Evolutionary conservation across 1,284 basidiomycete genomes (phyloP).

Genomic region (Exobasidium cylindrosporum): DNA sequence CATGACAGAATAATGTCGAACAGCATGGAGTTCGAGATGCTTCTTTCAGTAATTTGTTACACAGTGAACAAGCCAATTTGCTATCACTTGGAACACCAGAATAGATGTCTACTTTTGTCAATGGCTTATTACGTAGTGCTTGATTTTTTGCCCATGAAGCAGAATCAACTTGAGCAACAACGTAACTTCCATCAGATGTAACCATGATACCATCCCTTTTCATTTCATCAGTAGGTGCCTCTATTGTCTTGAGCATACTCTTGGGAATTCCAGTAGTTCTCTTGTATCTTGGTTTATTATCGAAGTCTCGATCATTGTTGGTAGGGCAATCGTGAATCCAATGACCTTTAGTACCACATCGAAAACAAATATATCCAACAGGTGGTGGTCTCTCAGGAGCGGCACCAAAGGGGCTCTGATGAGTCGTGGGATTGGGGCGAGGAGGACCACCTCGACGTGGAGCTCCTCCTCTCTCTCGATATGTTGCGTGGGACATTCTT

Average conservation of each 20-base stretch:
- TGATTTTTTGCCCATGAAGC: conserved; percentile 43
- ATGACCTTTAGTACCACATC: conserved; percentile 90
- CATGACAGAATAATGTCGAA: conserved; percentile 49
- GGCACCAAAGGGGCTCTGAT: conserved; percentile 17
- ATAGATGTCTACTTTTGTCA: conserved; percentile 50
- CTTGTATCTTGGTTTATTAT: conserved; percentile 91
- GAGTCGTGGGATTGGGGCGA: conserved; percentile 20
- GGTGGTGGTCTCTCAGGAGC: conserved; percentile 54
- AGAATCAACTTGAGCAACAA: conserved; percentile 49
- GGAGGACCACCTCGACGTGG: conserved; percentile 43
- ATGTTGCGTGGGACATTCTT: conserved; percentile 75
- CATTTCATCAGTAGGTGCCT: conserved; percentile 59
- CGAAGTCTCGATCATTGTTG: conserved; percentile 89
- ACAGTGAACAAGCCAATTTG: conserved; percentile 48
- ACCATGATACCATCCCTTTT: conserved; percentile 50
- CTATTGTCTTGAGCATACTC: conserved; percentile 93
- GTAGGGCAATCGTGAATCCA: conserved; percentile 99
- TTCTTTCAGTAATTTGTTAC: conserved; percentile 45
- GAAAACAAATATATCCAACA: conserved; percentile 95
- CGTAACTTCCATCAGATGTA: conserved; percentile 52
- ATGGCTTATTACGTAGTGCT: conserved; percentile 35
- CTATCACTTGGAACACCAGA: conserved; percentile 47
- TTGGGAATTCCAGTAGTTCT: conserved; percentile 96
- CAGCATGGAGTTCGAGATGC: conserved; percentile 52
- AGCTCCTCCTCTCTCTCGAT: conserved; percentile 42